Evolutionary conservation across 495 filamentous ascomycete species (phyloP), one percentile per base, ranked within the genome.

Genomic region (Achaetomiella virescens): DNA sequence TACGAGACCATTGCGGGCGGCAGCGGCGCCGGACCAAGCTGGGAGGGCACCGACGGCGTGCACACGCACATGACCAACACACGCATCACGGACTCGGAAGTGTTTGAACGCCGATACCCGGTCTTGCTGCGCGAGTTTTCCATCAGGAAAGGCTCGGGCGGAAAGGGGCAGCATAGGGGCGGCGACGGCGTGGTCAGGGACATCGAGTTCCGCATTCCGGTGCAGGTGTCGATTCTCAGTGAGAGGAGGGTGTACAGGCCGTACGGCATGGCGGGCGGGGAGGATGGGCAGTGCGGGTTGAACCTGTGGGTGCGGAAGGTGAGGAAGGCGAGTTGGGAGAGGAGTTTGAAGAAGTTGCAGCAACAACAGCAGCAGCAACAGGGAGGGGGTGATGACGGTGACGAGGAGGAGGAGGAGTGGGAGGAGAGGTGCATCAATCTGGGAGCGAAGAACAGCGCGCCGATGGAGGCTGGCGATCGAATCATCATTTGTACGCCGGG

Each of bases 31-130:
- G 91, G 92, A 0, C 81, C 87, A 1, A 79, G 80, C 35, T 98
- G 93, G 93, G 80, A 89, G 51, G 93, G 93, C 42, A 90, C 90
- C 8, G 85, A 81, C 48, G 93, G 93, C 41, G 89, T 97, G 42
- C 93, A 98, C 66, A 86, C 84, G 20, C 92, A 97, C 70, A 98
- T 97, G 92, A 98, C 93, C n/a, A 98, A 98, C 69, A 98, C 93
- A 6, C 84, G 93, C 1, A 97, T 97, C 66, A 98, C 93, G 1
- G 93, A 98, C 72, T 79, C 89, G 0, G 93, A 98, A 61, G 84
- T 97, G n/a, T 91, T 98, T 62, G 93, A 98, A 70, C 80, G 92
- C 2, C 81, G 93, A 15, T 98, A 98, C 63, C 93, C 93, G 1
- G 88, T 96, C 2, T 64, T 97, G 14, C 77, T 97, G 18, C 79